Evolutionary conservation across 805 yeast species (phyloP).

Genomic region (Maudiozyma bulderi): DNA sequence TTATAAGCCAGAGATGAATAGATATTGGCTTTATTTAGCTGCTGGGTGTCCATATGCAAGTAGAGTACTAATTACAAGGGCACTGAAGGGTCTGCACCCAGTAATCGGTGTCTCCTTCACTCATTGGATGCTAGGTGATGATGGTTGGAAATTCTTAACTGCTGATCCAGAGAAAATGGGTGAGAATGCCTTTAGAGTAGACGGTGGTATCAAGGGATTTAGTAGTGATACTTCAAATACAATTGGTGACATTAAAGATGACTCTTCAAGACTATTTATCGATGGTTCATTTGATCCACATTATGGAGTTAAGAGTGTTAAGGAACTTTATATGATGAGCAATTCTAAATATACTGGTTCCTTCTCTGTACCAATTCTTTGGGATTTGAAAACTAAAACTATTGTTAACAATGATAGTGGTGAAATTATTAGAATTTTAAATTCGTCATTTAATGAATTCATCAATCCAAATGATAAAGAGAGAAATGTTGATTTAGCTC

Average conservation of each 20-base stretch:
- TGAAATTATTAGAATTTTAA: conserved; percentile 78
- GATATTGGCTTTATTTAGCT: conserved; percentile 85
- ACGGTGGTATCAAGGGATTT: conserved; percentile 16
- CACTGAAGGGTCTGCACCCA: conserved; percentile 59
- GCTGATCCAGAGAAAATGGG: conserved; percentile 7
- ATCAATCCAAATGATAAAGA: conserved; percentile 29
- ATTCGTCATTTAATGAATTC: conserved; percentile 52
- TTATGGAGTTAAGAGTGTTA: conserved; percentile 48
- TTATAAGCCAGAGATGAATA: conserved; percentile 62
- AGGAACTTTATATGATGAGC: conserved; percentile 67
- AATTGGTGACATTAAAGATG: conserved; percentile 12
- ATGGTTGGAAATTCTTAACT: conserved; percentile 73
- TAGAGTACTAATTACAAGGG: conserved; percentile 62
- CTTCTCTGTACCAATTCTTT: conserved; percentile 84
- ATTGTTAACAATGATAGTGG: conserved; percentile 88
- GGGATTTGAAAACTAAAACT: conserved; percentile 76
- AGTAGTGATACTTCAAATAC: conserved; percentile 9
- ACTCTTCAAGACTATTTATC: conserved; percentile 14
- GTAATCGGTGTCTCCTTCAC: conserved; percentile 66
- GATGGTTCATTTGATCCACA: conserved; percentile 48
- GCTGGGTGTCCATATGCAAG: conserved; percentile 95
- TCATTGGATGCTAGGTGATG: conserved; percentile 77
- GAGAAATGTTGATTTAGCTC: conserved; percentile 43
- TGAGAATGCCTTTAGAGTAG: conserved; percentile 9
- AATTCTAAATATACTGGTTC: conserved; percentile 70